Percentiles rank a stretch among this genome's conserved stretches.
These are phyloP conservation scores for Beauveria medogensis DNA, from an alignment of 2,329 filamentous ascomycete genomes.

Conservation along the genomic window DNA sequence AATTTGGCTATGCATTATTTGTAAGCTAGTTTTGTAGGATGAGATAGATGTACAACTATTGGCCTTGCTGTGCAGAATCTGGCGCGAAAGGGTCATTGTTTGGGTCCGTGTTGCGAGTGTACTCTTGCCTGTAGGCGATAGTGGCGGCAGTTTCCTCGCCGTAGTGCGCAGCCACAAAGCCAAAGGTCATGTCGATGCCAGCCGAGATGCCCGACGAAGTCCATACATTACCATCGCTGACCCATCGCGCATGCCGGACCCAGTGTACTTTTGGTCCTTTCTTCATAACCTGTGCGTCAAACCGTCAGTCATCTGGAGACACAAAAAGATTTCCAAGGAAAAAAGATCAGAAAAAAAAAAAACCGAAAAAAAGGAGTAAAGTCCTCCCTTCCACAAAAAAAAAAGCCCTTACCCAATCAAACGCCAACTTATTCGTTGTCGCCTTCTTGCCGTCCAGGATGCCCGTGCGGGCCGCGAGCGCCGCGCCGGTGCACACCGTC, in stretches of 20 bases:
- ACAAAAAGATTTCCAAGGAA: background rate
- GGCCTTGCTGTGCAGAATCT: background rate
- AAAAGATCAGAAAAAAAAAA: background rate
- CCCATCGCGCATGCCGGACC: slow-evolving; percentile 51
- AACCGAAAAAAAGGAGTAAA: background rate
- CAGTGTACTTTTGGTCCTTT: slow-evolving; percentile 41
- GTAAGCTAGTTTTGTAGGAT: no score
- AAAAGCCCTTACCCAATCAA: slow-evolving; percentile 24
- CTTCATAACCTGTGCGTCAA: slow-evolving; percentile 22
- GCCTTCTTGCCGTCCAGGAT: slow-evolving; percentile 48
- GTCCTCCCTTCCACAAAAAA: no score
- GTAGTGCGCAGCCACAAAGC: slow-evolving; percentile 26
- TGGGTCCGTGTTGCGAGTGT: slow-evolving; percentile 44
- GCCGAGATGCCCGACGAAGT: slow-evolving; percentile 49
- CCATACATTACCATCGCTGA: slow-evolving; percentile 53
- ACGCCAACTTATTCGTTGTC: slow-evolving; percentile 53
- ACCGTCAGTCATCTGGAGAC: no score
- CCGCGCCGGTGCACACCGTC: slow-evolving; percentile 55
- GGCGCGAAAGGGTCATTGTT: slow-evolving; percentile 44
- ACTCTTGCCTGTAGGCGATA: slow-evolving; percentile 48
- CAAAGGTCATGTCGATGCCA: slow-evolving; percentile 31
- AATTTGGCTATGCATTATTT: background rate
- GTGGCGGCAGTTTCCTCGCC: slow-evolving; percentile 39
- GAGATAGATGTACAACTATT: background rate
- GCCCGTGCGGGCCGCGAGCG: slow-evolving; percentile 45